Evolutionary conservation across 2,329 filamentous ascomycete species (phyloP), one percentile per base, ranked within the genome.

Genomic region (Podosphaera xanthii): DNA sequence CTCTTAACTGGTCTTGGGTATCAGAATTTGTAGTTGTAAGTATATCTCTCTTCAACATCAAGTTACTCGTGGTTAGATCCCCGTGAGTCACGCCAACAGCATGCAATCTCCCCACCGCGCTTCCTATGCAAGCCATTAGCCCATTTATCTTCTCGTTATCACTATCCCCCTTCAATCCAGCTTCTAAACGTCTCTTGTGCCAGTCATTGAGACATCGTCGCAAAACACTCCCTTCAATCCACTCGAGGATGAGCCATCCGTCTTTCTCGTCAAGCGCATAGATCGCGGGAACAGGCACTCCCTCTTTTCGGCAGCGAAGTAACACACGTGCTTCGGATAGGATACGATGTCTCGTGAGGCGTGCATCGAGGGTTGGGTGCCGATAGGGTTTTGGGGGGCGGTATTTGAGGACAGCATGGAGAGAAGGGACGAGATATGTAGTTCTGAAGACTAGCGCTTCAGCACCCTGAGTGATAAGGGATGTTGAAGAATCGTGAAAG

Each of bases 41-140:
- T 60, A 40, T 57, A 10, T 35, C 40, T 12, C 64, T 63, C 48
- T 80, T 70, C 64, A 97, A 69, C 84, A 98, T 96, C 73, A 98
- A 77, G 72, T 98, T 98, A 72, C 90, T 96, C 63, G 90, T 98
- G 61, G 92, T 98, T 72, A 98, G 72, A 73, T 98, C 92, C 48
- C 92, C 92, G 73, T 98, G 92, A 61, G 95, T 82, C 59, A 97
- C 80, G 14, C 91, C 91, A n/a, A 82, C 77, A 59, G 77, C 78
- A 74, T 98, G 92, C 75, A 98, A 74, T 59, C 71, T 77, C 6
- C 86, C 89, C 14, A 95, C 79, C 1, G 83, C 82, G 4, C 70
- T 68, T 0, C 87, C 90, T 61, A 95, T 81, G 63, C 79, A 76
- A 54, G 75, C 72, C 79, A 95, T 82, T 61, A 95, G 72, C 10